A percentile compares a stretch with the other conserved stretches of the same genome.
phyloP scores from a whole-genome alignment of 495 filamentous ascomycete species.

The Articulospora tetracladia region DNA sequence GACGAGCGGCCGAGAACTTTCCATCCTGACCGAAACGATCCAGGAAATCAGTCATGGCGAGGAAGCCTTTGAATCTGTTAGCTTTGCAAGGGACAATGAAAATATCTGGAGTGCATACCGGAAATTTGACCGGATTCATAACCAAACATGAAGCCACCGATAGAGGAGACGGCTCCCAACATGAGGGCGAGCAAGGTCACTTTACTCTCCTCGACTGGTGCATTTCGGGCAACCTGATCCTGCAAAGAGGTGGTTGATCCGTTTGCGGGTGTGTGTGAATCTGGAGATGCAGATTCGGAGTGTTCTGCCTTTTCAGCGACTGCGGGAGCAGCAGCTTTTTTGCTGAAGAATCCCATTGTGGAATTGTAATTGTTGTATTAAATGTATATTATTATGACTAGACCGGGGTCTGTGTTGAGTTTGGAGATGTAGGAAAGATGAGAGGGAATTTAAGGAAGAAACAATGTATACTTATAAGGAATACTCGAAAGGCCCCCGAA shows the following conservation, averaged over 20 bases:
- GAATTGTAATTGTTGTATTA: neutral
- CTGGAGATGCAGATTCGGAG: neutral
- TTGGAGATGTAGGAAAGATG: neutral
- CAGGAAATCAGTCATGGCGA: conserved; percentile 54
- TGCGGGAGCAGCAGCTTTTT: conserved; percentile 1
- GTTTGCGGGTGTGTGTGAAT: conserved; percentile 7
- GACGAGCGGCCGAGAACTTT: conserved; percentile 43
- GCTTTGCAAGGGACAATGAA: conserved; percentile 22
- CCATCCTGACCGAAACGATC: conserved; percentile 41
- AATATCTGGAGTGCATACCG: conserved; percentile 2
- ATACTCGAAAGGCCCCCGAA: neutral
- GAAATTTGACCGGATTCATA: conserved; percentile 56
- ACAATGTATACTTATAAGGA: too few relatives aligned
- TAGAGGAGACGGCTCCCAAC: conserved; percentile 48
- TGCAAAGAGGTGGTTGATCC: neutral
- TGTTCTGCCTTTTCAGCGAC: conserved; percentile 19
- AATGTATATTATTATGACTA: neutral
- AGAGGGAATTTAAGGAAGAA: neutral
- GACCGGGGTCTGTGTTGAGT: neutral
- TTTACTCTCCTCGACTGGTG: conserved; percentile 11
- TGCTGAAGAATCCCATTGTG: neutral
- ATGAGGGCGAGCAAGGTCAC: conserved; percentile 36
- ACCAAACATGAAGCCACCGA: conserved; percentile 81
- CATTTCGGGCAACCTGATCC: neutral
- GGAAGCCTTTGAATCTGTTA: conserved; percentile 48